Evolutionary conservation across 352 stramenopile genomes (phyloP).

Genomic region (Pythium pyrilobum): DNA sequence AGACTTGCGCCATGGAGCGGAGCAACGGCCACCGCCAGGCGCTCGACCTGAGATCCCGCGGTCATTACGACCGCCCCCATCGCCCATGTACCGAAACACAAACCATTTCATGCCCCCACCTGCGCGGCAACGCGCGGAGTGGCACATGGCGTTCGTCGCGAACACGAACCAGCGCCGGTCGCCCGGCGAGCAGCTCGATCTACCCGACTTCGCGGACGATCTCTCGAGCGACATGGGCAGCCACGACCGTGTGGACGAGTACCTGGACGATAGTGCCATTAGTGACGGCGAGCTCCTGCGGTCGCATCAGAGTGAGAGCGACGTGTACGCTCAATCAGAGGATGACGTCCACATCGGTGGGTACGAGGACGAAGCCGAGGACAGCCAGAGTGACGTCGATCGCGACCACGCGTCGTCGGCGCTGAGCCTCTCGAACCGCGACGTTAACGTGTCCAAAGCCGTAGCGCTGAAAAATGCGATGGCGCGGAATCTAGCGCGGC

Average conservation of each 20-base stretch:
- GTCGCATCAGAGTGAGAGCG: not conserved
- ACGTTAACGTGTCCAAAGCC: conserved; percentile 62
- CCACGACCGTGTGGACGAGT: conserved; percentile 3
- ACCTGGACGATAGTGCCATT: conserved; percentile 1
- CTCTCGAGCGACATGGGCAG: conserved; percentile 15
- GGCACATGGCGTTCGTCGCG: conserved; percentile 15
- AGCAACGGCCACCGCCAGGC: not conserved
- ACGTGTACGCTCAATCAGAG: conserved; percentile 2
- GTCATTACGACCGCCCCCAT: too few relatives aligned
- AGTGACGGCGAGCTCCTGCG: conserved; percentile 13
- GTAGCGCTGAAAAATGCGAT: conserved; percentile 55
- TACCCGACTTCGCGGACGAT: conserved; percentile 14
- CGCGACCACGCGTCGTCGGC: not conserved
- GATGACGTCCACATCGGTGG: conserved; percentile 3
- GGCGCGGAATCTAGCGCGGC: conserved; percentile 31
- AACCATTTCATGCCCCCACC: not conserved
- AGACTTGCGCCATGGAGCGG: not conserved
- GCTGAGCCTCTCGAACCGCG: conserved; percentile 33
- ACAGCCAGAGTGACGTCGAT: not conserved
- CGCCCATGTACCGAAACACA: not conserved
- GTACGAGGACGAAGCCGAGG: not conserved
- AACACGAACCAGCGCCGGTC: not conserved
- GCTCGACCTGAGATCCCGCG: too few relatives aligned
- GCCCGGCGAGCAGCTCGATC: conserved; percentile 13
- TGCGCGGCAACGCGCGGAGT: not conserved